phyloP scores from a whole-genome alignment of 345 rosid species.

The Euphorbia tirucalli region DNA sequence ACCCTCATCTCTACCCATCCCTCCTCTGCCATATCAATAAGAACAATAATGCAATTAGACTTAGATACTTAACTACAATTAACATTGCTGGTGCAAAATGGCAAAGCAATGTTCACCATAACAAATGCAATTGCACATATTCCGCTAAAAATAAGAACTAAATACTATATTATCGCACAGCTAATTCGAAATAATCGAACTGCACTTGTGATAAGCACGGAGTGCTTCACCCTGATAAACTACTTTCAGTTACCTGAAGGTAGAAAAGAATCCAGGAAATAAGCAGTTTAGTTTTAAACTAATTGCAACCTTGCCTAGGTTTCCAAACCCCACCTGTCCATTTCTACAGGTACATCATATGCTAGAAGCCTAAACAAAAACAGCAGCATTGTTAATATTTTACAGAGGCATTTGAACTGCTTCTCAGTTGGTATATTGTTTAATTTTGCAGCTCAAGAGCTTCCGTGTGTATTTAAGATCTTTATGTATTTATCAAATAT shows the following conservation, averaged over 20 bases:
- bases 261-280: not conserved
- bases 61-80: not conserved
- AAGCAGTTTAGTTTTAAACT: not conserved
- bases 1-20: slow-evolving; percentile 50
- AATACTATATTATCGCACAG: not conserved
- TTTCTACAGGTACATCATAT: not conserved
- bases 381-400: not conserved
- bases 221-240: not conserved
- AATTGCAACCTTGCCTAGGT: not conserved
- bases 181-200: not conserved
- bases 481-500: not conserved
- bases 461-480: not conserved
- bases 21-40: slow-evolving; percentile 58
- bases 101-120: not conserved
- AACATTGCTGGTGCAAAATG: not conserved
- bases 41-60: not conserved
- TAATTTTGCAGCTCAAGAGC: not conserved
- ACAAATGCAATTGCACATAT: not conserved
- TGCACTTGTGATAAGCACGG: not conserved
- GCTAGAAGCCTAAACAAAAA: not conserved
- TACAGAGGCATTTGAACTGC: not conserved
- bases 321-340: not conserved
- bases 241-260: not conserved
- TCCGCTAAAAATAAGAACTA: not conserved
- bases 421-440: too few relatives aligned